A percentile compares a stretch with the other conserved stretches of the same genome.
Conservation (phyloP, 1,139 yeast genomes). For the Tardiomyces blankii region DNA sequence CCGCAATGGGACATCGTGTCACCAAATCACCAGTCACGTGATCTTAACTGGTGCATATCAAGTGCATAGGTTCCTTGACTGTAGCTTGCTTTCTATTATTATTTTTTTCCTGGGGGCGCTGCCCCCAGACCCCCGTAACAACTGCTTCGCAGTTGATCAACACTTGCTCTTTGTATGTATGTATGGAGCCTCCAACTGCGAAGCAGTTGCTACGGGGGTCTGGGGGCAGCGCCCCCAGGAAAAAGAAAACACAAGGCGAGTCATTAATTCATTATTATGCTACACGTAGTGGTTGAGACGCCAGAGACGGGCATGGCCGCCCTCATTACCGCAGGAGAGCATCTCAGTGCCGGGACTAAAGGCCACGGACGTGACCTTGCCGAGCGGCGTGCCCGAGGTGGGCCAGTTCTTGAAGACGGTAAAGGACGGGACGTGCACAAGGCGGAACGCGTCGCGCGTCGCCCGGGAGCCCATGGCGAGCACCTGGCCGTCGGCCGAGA, state of each 20-base stretch:
- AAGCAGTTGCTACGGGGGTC: too few relatives aligned
- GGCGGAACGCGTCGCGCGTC: constrained; percentile 71
- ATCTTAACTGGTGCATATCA: neutral
- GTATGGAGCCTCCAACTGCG: too few relatives aligned
- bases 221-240: too few relatives aligned
- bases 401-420: constrained; percentile 95
- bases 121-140: too few relatives aligned
- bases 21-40: neutral
- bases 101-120: too few relatives aligned
- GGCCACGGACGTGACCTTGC: constrained; percentile 73
- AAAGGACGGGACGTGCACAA: constrained; percentile 83
- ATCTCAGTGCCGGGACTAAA: constrained; percentile 78
- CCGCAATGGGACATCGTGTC: neutral
- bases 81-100: too few relatives aligned
- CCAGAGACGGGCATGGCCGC: constrained; percentile 87
- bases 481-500: constrained; percentile 84
- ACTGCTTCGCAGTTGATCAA: too few relatives aligned
- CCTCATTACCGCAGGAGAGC: constrained; percentile 83
- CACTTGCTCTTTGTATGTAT: too few relatives aligned
- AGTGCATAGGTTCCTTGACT: too few relatives aligned
- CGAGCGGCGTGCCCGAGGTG: constrained; percentile 90
- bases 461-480: constrained; percentile 79
- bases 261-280: neutral
- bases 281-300: constrained; percentile 58
- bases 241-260: too few relatives aligned